Evolutionary conservation across 495 filamentous ascomycete genomes (phyloP).

Genomic region (Penicillium flavigenum): DNA sequence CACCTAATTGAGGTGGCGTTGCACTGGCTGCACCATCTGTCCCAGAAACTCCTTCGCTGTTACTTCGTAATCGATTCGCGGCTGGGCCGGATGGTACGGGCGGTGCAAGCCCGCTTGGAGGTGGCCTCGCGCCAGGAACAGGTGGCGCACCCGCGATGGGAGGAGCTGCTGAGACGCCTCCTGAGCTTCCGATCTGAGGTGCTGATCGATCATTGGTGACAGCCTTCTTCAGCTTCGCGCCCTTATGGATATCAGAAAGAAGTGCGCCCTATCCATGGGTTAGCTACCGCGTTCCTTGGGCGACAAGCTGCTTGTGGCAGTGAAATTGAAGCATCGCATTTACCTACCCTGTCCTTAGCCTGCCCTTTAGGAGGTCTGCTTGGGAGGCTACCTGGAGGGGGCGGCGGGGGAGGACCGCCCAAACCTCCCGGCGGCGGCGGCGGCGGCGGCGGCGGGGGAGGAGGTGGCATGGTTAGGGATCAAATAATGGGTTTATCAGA

Average conservation of each 20-base stretch:
- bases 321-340: neutral
- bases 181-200: conserved; percentile 61
- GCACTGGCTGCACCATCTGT: conserved; percentile 41
- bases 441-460: conserved; percentile 69
- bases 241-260: conserved; percentile 87
- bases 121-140: conserved; percentile 65
- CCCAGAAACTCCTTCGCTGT: conserved; percentile 66
- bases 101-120: conserved; percentile 70
- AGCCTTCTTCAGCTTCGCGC: conserved; percentile 75
- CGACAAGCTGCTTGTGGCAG: neutral
- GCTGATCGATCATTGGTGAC: conserved; percentile 95
- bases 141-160: conserved; percentile 74
- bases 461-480: conserved; percentile 58
- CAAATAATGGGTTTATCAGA: conserved; percentile 7
- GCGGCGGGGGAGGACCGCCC: conserved; percentile 70
- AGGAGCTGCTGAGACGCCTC: conserved; percentile 56
- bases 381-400: conserved; percentile 52
- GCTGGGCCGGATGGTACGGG: conserved; percentile 60
- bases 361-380: conserved; percentile 46
- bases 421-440: conserved; percentile 58
- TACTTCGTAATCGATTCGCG: conserved; percentile 69
- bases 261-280: conserved; percentile 68
- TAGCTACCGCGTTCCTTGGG: conserved; percentile 22
- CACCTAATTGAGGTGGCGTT: conserved; percentile 73
- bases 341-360: conserved; percentile 57